These are phyloP conservation scores for Zygosaccharomyces pseudorouxii DNA, from an alignment of 805 yeast genomes.

Conservation along the genomic window DNA sequence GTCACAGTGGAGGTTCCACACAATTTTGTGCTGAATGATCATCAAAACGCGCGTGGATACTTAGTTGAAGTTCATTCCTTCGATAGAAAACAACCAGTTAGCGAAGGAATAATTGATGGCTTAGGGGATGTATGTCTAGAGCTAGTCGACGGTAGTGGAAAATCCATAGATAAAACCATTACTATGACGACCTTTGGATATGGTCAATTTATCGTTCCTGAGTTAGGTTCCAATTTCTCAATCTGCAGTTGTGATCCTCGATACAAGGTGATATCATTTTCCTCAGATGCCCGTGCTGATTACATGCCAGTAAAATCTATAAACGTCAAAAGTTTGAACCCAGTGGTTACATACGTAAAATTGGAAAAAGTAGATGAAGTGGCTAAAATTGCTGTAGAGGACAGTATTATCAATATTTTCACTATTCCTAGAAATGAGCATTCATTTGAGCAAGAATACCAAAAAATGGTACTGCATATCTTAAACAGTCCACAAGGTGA, in stretches of 20 bases:
- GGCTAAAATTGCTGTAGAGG: not conserved
- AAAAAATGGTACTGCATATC: slow-evolving; percentile 17
- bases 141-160: slow-evolving; percentile 32
- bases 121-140: slow-evolving; percentile 50
- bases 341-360: slow-evolving; percentile 23
- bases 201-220: slow-evolving; percentile 50
- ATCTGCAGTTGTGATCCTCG: slow-evolving; percentile 22
- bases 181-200: slow-evolving; percentile 84
- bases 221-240: slow-evolving; percentile 9
- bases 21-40: slow-evolving; percentile 22
- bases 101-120: slow-evolving; percentile 28
- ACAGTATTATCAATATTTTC: slow-evolving; percentile 19
- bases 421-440: slow-evolving; percentile 18
- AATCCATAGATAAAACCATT: slow-evolving; percentile 47
- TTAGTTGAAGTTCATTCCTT: slow-evolving; percentile 68
- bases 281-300: slow-evolving; percentile 26
- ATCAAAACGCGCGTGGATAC: slow-evolving; percentile 49
- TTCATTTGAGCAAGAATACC: slow-evolving; percentile 15
- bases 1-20: slow-evolving; percentile 25
- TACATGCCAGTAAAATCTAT: slow-evolving; percentile 16
- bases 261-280: slow-evolving; percentile 22
- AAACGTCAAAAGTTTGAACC: slow-evolving; percentile 15
- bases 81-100: slow-evolving; percentile 34
- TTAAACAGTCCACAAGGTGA: slow-evolving; percentile 1
- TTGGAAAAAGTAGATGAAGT: slow-evolving; percentile 1